phyloP scores from a whole-genome alignment of 352 stramenopile species.

The Globisporangium cystogenes region DNA sequence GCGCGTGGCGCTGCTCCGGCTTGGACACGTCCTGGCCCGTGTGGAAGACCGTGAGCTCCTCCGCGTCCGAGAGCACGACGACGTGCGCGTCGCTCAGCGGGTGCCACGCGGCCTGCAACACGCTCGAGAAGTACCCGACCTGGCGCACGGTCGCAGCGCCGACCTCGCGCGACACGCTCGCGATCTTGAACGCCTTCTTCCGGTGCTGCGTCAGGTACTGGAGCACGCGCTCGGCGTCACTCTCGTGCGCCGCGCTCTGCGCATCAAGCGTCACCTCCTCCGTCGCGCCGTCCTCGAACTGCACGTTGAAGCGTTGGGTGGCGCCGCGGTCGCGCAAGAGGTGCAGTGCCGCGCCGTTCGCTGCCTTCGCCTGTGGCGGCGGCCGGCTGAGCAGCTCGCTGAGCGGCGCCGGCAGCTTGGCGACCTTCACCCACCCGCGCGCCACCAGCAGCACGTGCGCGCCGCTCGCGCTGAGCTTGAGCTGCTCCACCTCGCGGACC shows the following conservation, averaged over 20 bases:
- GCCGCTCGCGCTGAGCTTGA: constrained; percentile 52
- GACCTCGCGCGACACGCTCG: constrained; percentile 50
- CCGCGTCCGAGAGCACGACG: constrained; percentile 66
- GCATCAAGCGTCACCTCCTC: constrained; percentile 20
- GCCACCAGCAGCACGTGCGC: constrained; percentile 50
- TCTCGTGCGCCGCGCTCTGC: constrained; percentile 4
- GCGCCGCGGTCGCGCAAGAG: neutral
- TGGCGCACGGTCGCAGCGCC: constrained; percentile 37
- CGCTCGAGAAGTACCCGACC: constrained; percentile 51
- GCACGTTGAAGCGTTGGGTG: constrained; percentile 33
- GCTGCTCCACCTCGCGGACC: constrained; percentile 40
- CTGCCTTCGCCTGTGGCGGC: neutral
- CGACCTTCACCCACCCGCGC: constrained; percentile 54
- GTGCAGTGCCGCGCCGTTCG: neutral
- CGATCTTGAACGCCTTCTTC: constrained; percentile 17
- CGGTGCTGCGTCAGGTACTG: constrained; percentile 11
- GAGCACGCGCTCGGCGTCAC: constrained; percentile 28
- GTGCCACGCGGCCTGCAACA: constrained; percentile 62
- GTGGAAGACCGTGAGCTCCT: constrained; percentile 74
- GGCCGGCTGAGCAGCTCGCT: constrained; percentile 4
- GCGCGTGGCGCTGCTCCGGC: constrained; percentile 59
- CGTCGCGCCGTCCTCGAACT: constrained; percentile 36
- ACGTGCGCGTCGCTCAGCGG: constrained; percentile 65
- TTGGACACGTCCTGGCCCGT: constrained; percentile 54
- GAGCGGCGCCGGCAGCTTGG: constrained; percentile 31